Evolutionary conservation across 1,284 basidiomycete genomes (phyloP), one percentile per base, ranked within the genome.

Genomic region (Trichosporon asahii): DNA sequence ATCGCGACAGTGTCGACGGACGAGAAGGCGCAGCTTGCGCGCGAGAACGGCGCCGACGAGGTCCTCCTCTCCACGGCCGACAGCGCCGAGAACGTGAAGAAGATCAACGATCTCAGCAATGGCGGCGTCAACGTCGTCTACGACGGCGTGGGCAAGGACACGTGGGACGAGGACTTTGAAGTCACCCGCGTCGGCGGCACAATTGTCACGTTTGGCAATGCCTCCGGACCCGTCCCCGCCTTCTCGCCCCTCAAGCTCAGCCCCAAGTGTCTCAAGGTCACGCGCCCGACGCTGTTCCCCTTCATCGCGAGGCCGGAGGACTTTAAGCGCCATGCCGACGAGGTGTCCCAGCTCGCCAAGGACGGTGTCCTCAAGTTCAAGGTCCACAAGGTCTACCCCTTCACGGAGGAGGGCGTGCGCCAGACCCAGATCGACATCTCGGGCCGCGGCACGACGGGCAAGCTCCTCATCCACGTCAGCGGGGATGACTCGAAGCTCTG

Each of bases 91-190:
- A 81, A 84, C 72, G 79, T 85, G 35, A 76, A 80, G 70, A 70
- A 79, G 46, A 66, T 79, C 35, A 29, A 69, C 73, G 35, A 67
- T 61, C 11, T 68, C 67, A 1, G 11, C 44, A 14, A 31, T 8
- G 57, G 57, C 76, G 95, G 95, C 25, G 91, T 94, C 8, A 87
- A 95, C 76, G 95, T 72, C 31, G 79, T 95, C 44, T 97, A 91
- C 78, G 95, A 99, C 81, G 95, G 95, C 57, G 94, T 99, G 27
- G 96, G 96, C 9, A 94, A 91, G 84, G 91, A 93, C 80, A 95
- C 93, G 86, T 95, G 93, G 82, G 90, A 94, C 73, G 87, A 88
- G 74, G 88, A 95, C 84, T 94, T 96, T 82, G 87, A 90, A 78
- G 85, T 95, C 78, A 86, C 93, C 70, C 87, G 88, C 74, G 86